Evolutionary conservation across 2,329 filamentous ascomycete genomes (phyloP).

Genomic region (Ceratocystis destructans): DNA sequence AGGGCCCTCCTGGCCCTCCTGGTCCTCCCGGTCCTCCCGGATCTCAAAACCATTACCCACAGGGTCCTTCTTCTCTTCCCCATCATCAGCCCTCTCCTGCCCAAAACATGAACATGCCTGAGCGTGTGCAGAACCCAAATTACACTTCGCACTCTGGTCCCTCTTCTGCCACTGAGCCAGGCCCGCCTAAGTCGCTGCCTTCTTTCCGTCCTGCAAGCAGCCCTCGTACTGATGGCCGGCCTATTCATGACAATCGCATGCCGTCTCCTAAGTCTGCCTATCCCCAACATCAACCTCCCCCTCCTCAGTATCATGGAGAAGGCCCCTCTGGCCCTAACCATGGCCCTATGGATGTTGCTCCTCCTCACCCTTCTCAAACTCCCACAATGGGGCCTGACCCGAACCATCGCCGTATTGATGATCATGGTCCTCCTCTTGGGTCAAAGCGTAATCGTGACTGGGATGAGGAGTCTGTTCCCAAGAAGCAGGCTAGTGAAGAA

Average conservation of each 20-base stretch:
- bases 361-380: slow-evolving; percentile 34
- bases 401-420: slow-evolving; percentile 45
- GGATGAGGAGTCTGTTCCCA: slow-evolving; percentile 67
- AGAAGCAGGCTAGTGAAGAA: slow-evolving; percentile 84
- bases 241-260: slow-evolving; percentile 69
- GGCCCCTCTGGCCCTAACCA: slow-evolving; percentile 29
- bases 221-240: slow-evolving; percentile 70
- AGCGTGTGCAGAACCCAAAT: slow-evolving; percentile 45
- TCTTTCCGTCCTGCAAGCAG: slow-evolving; percentile 60
- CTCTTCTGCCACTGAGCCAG: slow-evolving; percentile 17
- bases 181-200: slow-evolving; percentile 29
- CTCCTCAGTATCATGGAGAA: slow-evolving; percentile 51
- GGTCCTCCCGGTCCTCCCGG: slow-evolving; percentile 39
- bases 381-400: slow-evolving; percentile 47
- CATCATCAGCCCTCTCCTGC: slow-evolving; percentile 26
- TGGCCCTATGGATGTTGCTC: slow-evolving; percentile 51
- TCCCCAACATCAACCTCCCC: slow-evolving; percentile 53
- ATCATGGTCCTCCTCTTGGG: slow-evolving; percentile 65
- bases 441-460: slow-evolving; percentile 83
- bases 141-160: slow-evolving; percentile 39
- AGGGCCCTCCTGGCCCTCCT: slow-evolving; percentile 16
- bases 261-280: slow-evolving; percentile 86
- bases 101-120: slow-evolving; percentile 27
- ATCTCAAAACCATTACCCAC: slow-evolving; percentile 32
- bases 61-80: slow-evolving; percentile 17